These are phyloP conservation scores for Fusarium sp. DNA, from an alignment of 2,329 filamentous ascomycete species.

Conservation along the genomic window DNA sequence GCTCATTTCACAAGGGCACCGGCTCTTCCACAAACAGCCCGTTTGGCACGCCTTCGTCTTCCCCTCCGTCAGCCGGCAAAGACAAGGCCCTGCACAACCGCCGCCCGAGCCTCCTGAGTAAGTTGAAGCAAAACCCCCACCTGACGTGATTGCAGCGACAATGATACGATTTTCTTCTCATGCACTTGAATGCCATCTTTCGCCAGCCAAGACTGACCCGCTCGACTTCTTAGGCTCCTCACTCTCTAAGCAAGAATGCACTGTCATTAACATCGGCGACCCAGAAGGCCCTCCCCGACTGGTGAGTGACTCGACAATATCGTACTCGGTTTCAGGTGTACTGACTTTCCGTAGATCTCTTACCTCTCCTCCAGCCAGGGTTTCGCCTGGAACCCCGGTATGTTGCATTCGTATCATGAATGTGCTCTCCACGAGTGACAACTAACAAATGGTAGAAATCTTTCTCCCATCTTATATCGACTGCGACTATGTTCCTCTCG, in stretches of 20 bases:
- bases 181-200: constrained; percentile 13
- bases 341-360: constrained; percentile 70
- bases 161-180: constrained; percentile 32
- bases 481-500: constrained; percentile 79
- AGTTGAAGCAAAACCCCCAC: constrained; percentile 29
- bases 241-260: constrained; percentile 80
- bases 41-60: constrained; percentile 62
- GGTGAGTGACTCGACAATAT: constrained; percentile 61
- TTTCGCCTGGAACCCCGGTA: constrained; percentile 86
- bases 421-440: neutral
- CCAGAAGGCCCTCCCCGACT: constrained; percentile 79
- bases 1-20: constrained; percentile 60
- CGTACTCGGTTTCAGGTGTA: neutral
- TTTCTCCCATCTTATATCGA: constrained; percentile 84
- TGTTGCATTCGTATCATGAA: constrained; percentile 28
- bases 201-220: constrained; percentile 51
- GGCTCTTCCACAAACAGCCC: constrained; percentile 61
- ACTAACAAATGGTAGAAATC: constrained; percentile 69
- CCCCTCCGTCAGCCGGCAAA: constrained; percentile 66
- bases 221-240: constrained; percentile 70
- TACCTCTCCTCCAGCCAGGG: constrained; percentile 85
- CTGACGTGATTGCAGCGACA: constrained; percentile 17
- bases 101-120: constrained; percentile 74
- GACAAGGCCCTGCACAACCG: constrained; percentile 65
- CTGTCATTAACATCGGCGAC: constrained; percentile 83